Evolutionary conservation across 2,329 filamentous ascomycete genomes (phyloP).

Genomic region (Paraconiothyrium brasiliense): DNA sequence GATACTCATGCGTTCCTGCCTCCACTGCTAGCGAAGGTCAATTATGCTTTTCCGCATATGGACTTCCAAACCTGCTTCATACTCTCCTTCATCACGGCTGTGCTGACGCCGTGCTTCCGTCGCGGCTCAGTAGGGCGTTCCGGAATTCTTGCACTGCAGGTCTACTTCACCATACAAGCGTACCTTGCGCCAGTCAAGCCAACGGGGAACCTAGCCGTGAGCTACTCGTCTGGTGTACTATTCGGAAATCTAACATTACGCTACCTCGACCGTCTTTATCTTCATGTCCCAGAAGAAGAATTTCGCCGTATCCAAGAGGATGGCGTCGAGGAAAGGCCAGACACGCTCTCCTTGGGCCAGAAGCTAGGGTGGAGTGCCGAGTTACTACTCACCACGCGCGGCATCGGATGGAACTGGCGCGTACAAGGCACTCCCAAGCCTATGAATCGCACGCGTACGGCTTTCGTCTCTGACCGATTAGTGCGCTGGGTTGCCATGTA

Average conservation of each 20-base stretch:
- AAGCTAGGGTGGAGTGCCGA: neutral
- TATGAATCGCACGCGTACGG: neutral
- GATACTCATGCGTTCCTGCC: neutral
- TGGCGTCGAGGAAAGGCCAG: neutral
- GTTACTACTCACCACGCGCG: neutral
- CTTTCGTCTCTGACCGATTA: neutral
- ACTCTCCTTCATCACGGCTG: neutral
- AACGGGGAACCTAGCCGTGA: neutral
- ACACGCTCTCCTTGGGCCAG: neutral
- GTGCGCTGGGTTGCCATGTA: neutral
- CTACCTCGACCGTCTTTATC: neutral
- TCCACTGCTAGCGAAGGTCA: neutral
- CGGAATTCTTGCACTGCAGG: neutral
- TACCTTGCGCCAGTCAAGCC: neutral
- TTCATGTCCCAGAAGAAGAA: neutral
- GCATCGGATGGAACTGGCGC: neutral
- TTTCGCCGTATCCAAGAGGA: neutral
- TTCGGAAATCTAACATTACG: neutral
- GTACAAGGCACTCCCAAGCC: neutral
- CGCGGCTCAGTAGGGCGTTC: neutral
- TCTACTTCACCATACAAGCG: slow-evolving; percentile 1
- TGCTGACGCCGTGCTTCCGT: neutral
- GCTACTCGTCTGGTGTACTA: neutral
- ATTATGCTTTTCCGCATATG: neutral
- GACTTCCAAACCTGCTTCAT: neutral